Evolutionary conservation across 106 monocot species (phyloP).

Genomic region (Acanthochlamys bracteata): DNA sequence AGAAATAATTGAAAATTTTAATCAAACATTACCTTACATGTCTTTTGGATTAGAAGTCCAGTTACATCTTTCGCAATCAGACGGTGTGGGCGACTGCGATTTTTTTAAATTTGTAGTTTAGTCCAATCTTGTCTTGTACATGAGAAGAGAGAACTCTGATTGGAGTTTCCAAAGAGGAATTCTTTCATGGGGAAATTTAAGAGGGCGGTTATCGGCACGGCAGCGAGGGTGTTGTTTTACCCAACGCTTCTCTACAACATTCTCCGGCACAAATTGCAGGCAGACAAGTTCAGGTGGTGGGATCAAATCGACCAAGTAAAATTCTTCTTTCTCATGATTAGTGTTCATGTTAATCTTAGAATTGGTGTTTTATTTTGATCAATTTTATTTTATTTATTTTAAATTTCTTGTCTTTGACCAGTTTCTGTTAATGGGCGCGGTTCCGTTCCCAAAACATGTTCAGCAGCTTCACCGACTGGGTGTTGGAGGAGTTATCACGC

Average conservation of each 20-base stretch:
- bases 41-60: too few species aligned
- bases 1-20: too few species aligned
- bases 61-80: too few species aligned
- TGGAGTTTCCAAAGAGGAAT: too few species aligned
- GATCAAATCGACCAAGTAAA: conserved; percentile 6
- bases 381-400: background rate
- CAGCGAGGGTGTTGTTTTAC: conserved; percentile 3
- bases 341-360: background rate
- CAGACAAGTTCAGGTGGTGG: conserved; percentile 6
- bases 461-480: conserved; percentile 7
- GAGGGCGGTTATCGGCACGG: conserved; percentile 4
- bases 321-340: background rate
- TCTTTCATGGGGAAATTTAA: background rate
- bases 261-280: background rate
- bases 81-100: too few species aligned
- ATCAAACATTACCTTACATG: too few species aligned
- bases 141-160: too few species aligned
- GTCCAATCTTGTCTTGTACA: too few species aligned
- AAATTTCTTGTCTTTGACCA: background rate
- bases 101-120: too few species aligned
- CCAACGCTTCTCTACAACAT: conserved; percentile 9
- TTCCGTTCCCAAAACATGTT: conserved; percentile 13
- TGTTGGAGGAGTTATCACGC: conserved; percentile 12
- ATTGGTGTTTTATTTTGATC: background rate
- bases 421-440: conserved; percentile 14